Base-by-base conservation (phyloP, 2,329 filamentous ascomycete genomes). In the Sclerotinia subarctica region DNA sequence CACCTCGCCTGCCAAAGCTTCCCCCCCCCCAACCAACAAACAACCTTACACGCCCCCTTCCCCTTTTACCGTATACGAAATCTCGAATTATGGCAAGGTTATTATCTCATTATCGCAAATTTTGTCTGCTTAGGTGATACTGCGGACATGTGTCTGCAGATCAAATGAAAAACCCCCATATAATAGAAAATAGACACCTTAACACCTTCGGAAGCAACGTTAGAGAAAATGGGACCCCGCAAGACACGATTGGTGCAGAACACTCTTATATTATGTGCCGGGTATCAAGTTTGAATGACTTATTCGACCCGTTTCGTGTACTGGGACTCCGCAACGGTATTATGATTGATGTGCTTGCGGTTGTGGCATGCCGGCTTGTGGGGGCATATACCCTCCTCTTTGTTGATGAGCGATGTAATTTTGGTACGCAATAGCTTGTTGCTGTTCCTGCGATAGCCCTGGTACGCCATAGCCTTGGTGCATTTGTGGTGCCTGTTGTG, bases 291-390 rank as follows among this genome's bases (percentile, higher is more conserved):
- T 79, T 68, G 77, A 77, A 77, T 76, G 74, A 73, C 72, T 72
- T 71, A 68, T 64, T 73, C 69, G 71, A 71, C 70, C 73, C 73
- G 73, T 69, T 47, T 71, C 70, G 72, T 73, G 68, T 73, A 73
- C 70, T 72, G 67, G 69, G 70, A 70, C 52, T 65, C 53, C 74
- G 72, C 71, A 57, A 65, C 54, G 69, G 71, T 70, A 72, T 82
- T 83, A 93, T 80, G 90, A 89, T 81, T 92, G 90, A 79, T 94
- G 91, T 73, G 91, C 90, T 76, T 91, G 89, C 81, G 92, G 92
- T 76, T 93, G 90, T 68, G 91, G 90, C 86, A 95, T 92, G 74
- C 91, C 88, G 72, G 86, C 84, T 78, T 91, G 89, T 66, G 90
- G 86, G 65, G 90, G 90, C 88, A 96, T 92, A 76, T 93, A 94